Evolutionary conservation across 1,284 basidiomycete species (phyloP).

Genomic region (Entoloma clypeatum): DNA sequence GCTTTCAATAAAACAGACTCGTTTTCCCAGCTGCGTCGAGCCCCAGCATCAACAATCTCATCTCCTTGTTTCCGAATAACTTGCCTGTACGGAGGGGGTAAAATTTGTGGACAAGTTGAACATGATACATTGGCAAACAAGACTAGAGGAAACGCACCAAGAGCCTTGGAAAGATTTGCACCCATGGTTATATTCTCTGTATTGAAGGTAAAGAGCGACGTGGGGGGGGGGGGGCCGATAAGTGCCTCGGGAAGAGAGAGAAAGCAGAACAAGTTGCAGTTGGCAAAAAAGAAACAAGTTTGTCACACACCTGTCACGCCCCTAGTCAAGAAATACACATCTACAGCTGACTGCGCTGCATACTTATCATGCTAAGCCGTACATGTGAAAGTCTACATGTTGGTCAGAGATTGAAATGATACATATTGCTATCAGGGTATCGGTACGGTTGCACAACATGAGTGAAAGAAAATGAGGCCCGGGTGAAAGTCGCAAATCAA

Average conservation of each 20-base stretch:
- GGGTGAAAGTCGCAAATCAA: no score
- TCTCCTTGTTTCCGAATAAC: slow-evolving; percentile 99
- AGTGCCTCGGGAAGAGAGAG: slow-evolving; percentile 24
- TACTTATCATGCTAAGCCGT: no score
- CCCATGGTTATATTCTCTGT: slow-evolving; percentile 48
- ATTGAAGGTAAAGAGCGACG: slow-evolving; percentile 41
- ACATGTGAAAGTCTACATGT: no score
- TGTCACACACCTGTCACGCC: no score
- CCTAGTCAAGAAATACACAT: no score
- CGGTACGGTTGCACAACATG: no score
- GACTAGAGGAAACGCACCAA: slow-evolving; percentile 43
- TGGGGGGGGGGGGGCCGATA: slow-evolving; percentile 24
- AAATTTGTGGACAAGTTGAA: slow-evolving; percentile 12
- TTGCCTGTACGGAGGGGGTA: slow-evolving; percentile 53
- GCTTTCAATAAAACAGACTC: slow-evolving; percentile 50
- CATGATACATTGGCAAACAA: slow-evolving; percentile 9
- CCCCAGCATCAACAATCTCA: slow-evolving; percentile 90
- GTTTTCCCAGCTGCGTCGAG: slow-evolving; percentile 97
- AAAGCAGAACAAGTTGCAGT: no score
- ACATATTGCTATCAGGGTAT: no score
- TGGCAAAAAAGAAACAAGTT: no score
- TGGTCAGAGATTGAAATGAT: no score
- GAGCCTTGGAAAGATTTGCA: slow-evolving; percentile 73
- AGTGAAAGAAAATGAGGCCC: no score
- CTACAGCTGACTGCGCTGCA: no score